Evolutionary conservation across 2,329 filamentous ascomycete species (phyloP).

Genomic region (Calonectria pseudoturangicola): DNA sequence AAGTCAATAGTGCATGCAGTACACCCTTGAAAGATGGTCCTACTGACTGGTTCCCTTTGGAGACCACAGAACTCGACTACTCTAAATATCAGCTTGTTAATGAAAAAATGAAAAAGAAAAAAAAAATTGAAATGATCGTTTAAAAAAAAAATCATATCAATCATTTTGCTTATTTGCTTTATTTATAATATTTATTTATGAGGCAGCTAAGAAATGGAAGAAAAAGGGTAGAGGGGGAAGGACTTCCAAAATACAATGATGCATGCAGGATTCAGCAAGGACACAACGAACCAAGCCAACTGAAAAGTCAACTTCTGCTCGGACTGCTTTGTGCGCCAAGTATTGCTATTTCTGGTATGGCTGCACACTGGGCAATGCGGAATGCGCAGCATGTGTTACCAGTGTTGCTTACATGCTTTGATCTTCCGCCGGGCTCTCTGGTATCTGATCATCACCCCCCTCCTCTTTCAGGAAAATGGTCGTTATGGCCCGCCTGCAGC

Average conservation of each 20-base stretch:
- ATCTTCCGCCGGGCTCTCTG: not conserved
- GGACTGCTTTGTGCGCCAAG: not conserved
- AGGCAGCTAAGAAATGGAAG: no score
- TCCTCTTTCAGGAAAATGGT: not conserved
- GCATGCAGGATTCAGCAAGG: not conserved
- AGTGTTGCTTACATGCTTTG: conserved; percentile 11
- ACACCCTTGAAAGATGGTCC: no score
- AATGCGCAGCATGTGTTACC: conserved; percentile 1
- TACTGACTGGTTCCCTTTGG: no score
- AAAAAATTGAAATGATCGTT: no score
- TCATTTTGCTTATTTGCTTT: no score
- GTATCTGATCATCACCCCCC: conserved; percentile 5
- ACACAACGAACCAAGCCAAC: not conserved
- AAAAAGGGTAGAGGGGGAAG: no score
- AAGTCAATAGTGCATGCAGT: not conserved
- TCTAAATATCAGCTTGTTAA: no score
- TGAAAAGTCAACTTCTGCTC: not conserved
- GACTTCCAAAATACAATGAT: not conserved
- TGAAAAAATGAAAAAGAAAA: not conserved
- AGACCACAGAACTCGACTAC: no score
- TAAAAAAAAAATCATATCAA: no score
- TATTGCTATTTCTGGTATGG: conserved; percentile 13
- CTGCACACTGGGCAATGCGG: conserved; percentile 1
- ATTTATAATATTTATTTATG: no score
- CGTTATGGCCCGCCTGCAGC: not conserved